Base-by-base conservation (phyloP, 2,329 filamentous ascomycete genomes). In the Calonectria multiphialidica region DNA sequence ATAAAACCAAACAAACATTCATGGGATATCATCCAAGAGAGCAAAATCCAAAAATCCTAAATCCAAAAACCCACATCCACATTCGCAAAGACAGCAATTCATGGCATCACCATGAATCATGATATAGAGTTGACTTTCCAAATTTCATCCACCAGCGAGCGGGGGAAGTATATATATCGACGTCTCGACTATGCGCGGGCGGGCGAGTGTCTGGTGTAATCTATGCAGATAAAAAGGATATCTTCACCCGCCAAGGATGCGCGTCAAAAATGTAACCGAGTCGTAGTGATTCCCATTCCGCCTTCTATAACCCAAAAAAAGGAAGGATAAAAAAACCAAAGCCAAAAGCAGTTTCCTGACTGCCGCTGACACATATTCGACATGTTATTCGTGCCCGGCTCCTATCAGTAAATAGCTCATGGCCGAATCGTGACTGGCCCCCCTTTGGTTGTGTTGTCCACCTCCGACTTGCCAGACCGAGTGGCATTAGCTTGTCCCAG, bases 1-100 rank as follows among this genome's bases (percentile, higher is more conserved):
- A 40, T 40, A 44, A 66, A 62, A 50, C 61, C 59, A 59, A 53
- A 35, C 15, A 66, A 71, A 66, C 62, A 62, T 71, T 59, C 63
- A 44, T 66, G 53, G 68, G 68, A 71, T 71, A 71, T 71, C 68
- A 47, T 71, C 35, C 68, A 30, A 45, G 47, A 33, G n/a, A 53
- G 49, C 40, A 30, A 63, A 53, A 62, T 25, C 33, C 30, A 33
- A 65, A 65, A 42, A 57, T 12, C 37, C 13, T 50, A 42, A 42
- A 64, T 30, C 28, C 13, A 66, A 45, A 21, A 53, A 23, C 15
- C 68, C 62, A 18, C 55, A 53, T 37, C 53, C 45, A 59, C 42
- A 35, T 35, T 37, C 40, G 28, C 53, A 50, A 62, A 40, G 35
- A 62, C 18, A 62, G 47, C 21, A 62, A 71, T 53, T 53, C 68